These are phyloP conservation scores for Botrytis deweyae DNA, from an alignment of 2,329 filamentous ascomycete genomes.

Conservation along the genomic window DNA sequence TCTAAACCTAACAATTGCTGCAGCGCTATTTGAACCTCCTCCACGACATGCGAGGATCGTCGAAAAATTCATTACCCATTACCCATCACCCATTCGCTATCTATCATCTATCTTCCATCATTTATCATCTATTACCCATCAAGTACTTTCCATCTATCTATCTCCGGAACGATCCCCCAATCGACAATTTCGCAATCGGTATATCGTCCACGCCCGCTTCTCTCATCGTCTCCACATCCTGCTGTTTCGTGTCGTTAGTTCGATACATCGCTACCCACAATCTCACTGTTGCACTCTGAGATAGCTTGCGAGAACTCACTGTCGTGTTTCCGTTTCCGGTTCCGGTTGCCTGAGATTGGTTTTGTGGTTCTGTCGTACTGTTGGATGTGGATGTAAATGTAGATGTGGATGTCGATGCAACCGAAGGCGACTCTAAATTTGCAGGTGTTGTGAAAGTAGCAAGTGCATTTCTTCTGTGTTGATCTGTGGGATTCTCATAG, in stretches of 20 bases:
- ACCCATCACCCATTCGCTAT: too few species aligned
- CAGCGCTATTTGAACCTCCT: too few species aligned
- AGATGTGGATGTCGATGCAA: neutral
- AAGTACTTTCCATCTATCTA: too few species aligned
- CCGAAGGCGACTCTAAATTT: neutral
- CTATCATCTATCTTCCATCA: neutral
- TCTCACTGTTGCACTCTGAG: neutral
- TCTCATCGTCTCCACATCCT: too few species aligned
- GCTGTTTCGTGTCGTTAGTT: neutral
- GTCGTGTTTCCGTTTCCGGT: neutral
- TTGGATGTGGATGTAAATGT: too few species aligned
- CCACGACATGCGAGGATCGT: fast-evolving
- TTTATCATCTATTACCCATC: too few species aligned
- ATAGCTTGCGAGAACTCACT: neutral
- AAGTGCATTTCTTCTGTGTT: neutral
- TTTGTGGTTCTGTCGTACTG: neutral
- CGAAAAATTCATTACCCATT: too few species aligned
- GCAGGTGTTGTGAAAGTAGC: neutral
- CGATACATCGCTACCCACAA: neutral
- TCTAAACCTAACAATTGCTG: too few species aligned
- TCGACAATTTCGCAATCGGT: neutral
- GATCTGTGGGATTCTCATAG: fast-evolving
- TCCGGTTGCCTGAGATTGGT: neutral
- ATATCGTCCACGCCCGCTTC: neutral
- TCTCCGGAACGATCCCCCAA: too few species aligned